Evolutionary conservation across 345 rosid genomes (phyloP).

Genomic region (Fremontodendron californicum): DNA sequence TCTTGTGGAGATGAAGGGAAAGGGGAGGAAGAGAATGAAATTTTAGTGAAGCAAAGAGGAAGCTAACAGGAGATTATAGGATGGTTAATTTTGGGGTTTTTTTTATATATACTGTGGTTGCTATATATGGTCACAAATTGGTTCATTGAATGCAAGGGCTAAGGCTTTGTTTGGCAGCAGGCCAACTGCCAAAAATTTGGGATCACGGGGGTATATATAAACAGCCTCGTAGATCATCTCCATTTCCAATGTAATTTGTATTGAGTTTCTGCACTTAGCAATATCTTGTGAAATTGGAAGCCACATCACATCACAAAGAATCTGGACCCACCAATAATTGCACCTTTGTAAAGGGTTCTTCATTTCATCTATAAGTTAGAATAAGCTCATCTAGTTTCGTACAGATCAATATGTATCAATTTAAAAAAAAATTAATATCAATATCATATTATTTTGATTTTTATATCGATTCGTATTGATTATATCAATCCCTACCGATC

Average conservation of each 20-base stretch:
- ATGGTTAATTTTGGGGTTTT: background rate
- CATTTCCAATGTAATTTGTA: constrained; percentile 4
- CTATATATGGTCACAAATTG: background rate
- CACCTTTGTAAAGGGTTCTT: background rate
- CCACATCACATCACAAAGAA: background rate
- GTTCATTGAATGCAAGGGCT: background rate
- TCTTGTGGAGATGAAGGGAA: background rate
- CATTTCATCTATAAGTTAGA: too few species aligned
- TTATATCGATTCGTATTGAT: too few species aligned
- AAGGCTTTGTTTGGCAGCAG: background rate
- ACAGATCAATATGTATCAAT: too few species aligned
- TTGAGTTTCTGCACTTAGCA: background rate
- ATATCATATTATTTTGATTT: too few species aligned
- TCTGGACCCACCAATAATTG: constrained; percentile 8
- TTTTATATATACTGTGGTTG: background rate
- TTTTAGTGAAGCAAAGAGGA: background rate
- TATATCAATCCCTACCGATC: too few species aligned
- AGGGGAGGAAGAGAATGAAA: background rate
- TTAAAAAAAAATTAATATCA: too few species aligned
- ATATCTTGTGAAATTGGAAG: background rate
- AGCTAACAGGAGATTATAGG: background rate
- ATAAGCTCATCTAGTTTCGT: too few species aligned
- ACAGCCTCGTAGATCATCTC: background rate
- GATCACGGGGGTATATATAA: background rate
- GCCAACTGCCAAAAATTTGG: background rate